phyloP scores from a whole-genome alignment of 805 yeast species.

The Lipomyces spencermartinsiae region DNA sequence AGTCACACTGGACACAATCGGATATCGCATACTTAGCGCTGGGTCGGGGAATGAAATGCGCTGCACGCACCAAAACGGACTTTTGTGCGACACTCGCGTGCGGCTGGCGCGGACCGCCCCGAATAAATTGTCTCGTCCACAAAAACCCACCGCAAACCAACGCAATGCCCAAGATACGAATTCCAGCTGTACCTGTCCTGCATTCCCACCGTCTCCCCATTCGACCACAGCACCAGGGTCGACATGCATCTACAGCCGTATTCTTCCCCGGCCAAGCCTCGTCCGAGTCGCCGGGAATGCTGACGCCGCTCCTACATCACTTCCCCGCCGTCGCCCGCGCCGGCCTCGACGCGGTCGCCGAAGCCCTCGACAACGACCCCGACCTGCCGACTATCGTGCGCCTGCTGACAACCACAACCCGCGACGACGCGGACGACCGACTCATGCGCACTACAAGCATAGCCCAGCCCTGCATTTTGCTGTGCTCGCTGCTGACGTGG shows the following conservation, averaged over 20 bases:
- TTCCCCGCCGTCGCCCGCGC: constrained; percentile 12
- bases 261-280: constrained; percentile 27
- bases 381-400: neutral
- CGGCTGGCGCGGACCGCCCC: too few relatives aligned
- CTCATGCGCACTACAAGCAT: constrained; percentile 24
- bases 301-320: constrained; percentile 9
- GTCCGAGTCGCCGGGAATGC: constrained; percentile 24
- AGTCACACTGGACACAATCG: too few relatives aligned
- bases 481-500: constrained; percentile 20
- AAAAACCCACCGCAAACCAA: neutral
- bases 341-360: constrained; percentile 10
- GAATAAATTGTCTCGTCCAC: neutral
- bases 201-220: neutral
- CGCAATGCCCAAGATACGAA: neutral
- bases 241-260: neutral
- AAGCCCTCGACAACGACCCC: constrained; percentile 8
- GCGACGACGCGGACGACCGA: constrained; percentile 2
- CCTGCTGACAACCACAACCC: neutral
- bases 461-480: constrained; percentile 33
- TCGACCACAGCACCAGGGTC: neutral
- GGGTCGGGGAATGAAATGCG: too few relatives aligned
- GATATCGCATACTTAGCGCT: too few relatives aligned
- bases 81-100: neutral
- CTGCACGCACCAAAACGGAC: too few relatives aligned
- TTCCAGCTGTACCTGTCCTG: neutral